Evolutionary conservation across 768 basidiomycete genomes (phyloP), one percentile per base, ranked within the genome.

Genomic region (Trametes elegans): DNA sequence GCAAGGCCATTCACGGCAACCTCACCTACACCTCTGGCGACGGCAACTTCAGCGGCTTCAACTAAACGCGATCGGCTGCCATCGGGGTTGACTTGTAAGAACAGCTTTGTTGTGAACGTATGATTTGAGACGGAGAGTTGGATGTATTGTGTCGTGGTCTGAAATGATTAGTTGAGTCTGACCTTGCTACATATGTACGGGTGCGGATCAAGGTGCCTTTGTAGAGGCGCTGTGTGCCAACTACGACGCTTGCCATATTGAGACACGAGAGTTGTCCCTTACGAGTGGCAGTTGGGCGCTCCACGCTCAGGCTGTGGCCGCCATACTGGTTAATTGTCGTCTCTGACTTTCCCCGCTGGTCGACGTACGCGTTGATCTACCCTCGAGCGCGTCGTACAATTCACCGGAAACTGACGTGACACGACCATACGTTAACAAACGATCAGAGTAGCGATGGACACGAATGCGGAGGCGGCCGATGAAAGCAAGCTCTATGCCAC

Each of bases 401-500:
- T n/a, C 24, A 43, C 3, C 11, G 19, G 23, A 23, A 19, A 18
- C 19, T 10, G 18, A 46, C 43, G 7, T 29, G 27, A 24, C 23
- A 19, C 31, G 6, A n/a, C 5, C 19, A 9, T 8, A 18, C 13
- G 21, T 19, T 36, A 9, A 3, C n/a, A 21, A 14, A 31, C 7
- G 11, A 28, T 24, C 26, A 42, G 26, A 29, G 18, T 16, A 11
- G 9, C 21, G 6, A 75, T 75, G 73, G 72, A 70, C 41, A 74
- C 78, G 50, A 72, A 79, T n/a, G n/a, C n/a, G n/a, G 74, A 80
- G 24, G 46, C 67, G 14, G 62, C 65, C 16, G 82, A 85, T 49
- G 70, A 58, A 3, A 7, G 66, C 28, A 80, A 70, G 49, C 47
- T 76, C 9, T 80, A 81, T 61, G 76, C 77, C 10, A 75, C 78